These are phyloP conservation scores for Peronospora tabacina DNA, from an alignment of 352 stramenopile species.

Conservation along the genomic window DNA sequence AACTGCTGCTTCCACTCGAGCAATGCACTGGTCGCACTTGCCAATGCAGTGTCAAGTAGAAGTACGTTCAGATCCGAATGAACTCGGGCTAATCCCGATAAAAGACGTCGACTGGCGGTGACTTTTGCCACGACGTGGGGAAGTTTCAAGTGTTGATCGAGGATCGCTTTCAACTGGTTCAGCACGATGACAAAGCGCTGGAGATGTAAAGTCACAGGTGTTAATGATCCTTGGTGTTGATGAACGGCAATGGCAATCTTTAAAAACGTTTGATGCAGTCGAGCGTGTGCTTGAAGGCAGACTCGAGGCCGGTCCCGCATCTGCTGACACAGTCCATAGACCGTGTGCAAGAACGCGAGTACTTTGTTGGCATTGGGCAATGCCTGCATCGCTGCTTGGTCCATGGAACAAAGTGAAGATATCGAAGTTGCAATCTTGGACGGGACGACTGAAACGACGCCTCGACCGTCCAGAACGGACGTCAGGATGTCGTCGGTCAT, in stretches of 20 bases:
- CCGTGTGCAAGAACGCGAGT: conserved; percentile 28
- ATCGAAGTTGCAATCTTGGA: conserved; percentile 13
- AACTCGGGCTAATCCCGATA: conserved; percentile 30
- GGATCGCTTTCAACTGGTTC: conserved; percentile 30
- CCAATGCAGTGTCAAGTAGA: conserved; percentile 24
- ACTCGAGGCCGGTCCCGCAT: conserved; percentile 37
- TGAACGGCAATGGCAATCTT: conserved; percentile 23
- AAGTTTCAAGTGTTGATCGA: conserved; percentile 40
- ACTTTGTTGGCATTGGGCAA: conserved; percentile 33
- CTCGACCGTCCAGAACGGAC: neutral
- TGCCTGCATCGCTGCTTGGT: conserved; percentile 13
- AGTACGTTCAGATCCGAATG: conserved; percentile 39
- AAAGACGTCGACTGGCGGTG: conserved; percentile 37
- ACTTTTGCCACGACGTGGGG: conserved; percentile 31
- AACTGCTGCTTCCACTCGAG: conserved; percentile 46
- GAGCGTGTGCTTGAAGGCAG: conserved; percentile 38
- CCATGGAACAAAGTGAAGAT: conserved; percentile 22
- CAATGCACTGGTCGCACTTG: conserved; percentile 24
- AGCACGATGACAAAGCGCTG: conserved; percentile 39
- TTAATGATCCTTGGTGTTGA: conserved; percentile 9
- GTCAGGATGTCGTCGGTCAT: conserved; percentile 19
- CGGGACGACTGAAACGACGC: conserved; percentile 3
- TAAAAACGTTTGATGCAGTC: conserved; percentile 46
- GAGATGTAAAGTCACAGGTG: conserved; percentile 20
- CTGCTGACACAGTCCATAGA: conserved; percentile 38